These are phyloP conservation scores for Aquilaria yunnanensis DNA, from an alignment of 345 rosid genomes.

Conservation along the genomic window DNA sequence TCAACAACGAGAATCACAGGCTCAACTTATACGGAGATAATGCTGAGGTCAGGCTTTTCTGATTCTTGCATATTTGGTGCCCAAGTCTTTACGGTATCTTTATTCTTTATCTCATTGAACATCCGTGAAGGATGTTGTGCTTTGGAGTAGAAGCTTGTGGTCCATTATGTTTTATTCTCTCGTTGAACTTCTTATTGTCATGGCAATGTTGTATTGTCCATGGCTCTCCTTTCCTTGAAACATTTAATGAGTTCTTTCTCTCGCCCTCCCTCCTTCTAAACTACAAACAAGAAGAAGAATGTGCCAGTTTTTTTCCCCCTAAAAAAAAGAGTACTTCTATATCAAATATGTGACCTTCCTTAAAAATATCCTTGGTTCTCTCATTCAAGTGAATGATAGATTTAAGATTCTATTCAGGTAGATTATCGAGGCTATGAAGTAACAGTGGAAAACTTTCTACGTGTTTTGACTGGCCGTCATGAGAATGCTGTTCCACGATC, in stretches of 20 bases:
- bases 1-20: conserved; percentile 90
- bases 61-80: conserved; percentile 7
- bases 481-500: conserved; percentile 96
- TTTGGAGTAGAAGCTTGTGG: no score
- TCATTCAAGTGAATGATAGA: conserved; percentile 5
- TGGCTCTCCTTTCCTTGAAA: no score
- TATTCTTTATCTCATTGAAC: no score
- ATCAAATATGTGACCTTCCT: no score
- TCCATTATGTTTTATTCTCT: no score
- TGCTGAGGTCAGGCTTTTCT: conserved; percentile 63
- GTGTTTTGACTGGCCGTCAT: conserved; percentile 92
- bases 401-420: conserved; percentile 46
- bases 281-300: no score
- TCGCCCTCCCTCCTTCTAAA: background rate
- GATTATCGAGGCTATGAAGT: conserved; percentile 99
- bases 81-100: background rate
- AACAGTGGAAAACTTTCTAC: conserved; percentile 81
- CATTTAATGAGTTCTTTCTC: background rate
- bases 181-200: no score
- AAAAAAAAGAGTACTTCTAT: background rate
- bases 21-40: conserved; percentile 98
- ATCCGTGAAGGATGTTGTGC: no score
- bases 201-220: no score
- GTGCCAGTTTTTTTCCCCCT: background rate
- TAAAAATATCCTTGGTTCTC: conserved; percentile 18